Base-by-base conservation (phyloP, 768 basidiomycete species). In the Serendipita vermifera region DNA sequence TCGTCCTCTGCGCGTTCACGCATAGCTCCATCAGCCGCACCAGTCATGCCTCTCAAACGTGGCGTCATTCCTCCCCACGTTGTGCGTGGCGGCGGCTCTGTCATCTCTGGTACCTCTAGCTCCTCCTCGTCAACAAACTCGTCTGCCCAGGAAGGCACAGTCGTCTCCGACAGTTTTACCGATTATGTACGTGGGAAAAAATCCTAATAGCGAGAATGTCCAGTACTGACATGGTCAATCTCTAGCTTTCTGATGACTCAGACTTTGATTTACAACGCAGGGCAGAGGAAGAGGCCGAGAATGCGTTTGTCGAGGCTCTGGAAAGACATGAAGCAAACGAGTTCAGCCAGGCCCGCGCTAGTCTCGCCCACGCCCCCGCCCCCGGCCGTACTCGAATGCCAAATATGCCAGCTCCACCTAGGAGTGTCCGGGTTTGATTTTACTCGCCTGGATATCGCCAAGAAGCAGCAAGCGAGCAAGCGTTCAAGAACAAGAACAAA, bases 81-180 rank as follows among this genome's bases (percentile, higher is more conserved):
- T 38, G 57, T 58, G 5, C 60, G 41, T 26, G 54, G 29, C n/a
- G 46, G 55, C 38, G 53, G 55, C 20, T 46, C 55, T 31, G 40
- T 41, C 33, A 43, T 51, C 22, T 60, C 59, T 13, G 38, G 55
- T 5, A 41, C 59, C 24, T 60, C 57, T 22, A 51, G 55, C 35
- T 59, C 58, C 41, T 56, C 57, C 38, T 24, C 55, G 15, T 55
- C 58, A 20, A 54, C 58, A 22, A 57, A 58, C 43, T 63, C 62
- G 15, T 54, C 54, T 26, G 54, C 56, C 46, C 56, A 60, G 20
- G 59, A 62, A 9, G 59, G 79, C 58, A 89, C 88, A 3, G 75
- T 89, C 56, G 87, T 83, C 3, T 88, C 87, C 6, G 87, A 89
- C 61, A 86, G 80, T 14, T 91, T 91, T 64, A 91, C 88, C 11